Percentiles rank a stretch among this genome's conserved stretches.
Evolutionary conservation across 1,284 basidiomycete genomes (phyloP).

Genomic region (Trichosporon sp.): DNA sequence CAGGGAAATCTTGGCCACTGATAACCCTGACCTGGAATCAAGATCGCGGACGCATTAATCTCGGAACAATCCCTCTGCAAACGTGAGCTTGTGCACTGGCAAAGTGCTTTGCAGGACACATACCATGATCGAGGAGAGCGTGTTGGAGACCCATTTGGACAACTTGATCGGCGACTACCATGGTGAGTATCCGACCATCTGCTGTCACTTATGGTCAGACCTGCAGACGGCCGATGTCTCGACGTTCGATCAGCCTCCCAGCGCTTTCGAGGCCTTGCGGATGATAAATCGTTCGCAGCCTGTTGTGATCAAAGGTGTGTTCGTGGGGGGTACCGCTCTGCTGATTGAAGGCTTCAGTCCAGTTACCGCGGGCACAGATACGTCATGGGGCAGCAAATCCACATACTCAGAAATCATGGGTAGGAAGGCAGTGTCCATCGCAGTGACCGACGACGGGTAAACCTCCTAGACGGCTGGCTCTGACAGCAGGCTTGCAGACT

Average conservation of each 20-base stretch:
- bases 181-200: slow-evolving; percentile 21
- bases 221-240: not conserved
- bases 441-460: slow-evolving; percentile 81
- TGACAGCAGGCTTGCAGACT: slow-evolving; percentile 69
- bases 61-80: not conserved
- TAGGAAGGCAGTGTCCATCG: slow-evolving; percentile 66
- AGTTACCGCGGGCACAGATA: slow-evolving; percentile 6
- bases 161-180: slow-evolving; percentile 29
- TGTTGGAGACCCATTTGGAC: slow-evolving; percentile 27
- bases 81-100: not conserved
- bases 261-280: slow-evolving; percentile 71
- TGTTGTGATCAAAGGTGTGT: slow-evolving; percentile 69
- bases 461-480: slow-evolving; percentile 30
- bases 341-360: slow-evolving; percentile 43
- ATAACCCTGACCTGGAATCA: not conserved
- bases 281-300: slow-evolving; percentile 75
- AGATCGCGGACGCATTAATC: not conserved
- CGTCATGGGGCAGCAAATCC: slow-evolving; percentile 36
- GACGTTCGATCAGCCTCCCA: slow-evolving; percentile 63
- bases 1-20: not conserved
- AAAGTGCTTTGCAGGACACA: not conserved
- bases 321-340: too few species aligned
- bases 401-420: slow-evolving; percentile 60
- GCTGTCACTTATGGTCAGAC: not conserved
- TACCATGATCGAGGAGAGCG: slow-evolving; percentile 11